Evolutionary conservation across 2,329 filamentous ascomycete species (phyloP).

Genomic region (Epichloe sibirici): DNA sequence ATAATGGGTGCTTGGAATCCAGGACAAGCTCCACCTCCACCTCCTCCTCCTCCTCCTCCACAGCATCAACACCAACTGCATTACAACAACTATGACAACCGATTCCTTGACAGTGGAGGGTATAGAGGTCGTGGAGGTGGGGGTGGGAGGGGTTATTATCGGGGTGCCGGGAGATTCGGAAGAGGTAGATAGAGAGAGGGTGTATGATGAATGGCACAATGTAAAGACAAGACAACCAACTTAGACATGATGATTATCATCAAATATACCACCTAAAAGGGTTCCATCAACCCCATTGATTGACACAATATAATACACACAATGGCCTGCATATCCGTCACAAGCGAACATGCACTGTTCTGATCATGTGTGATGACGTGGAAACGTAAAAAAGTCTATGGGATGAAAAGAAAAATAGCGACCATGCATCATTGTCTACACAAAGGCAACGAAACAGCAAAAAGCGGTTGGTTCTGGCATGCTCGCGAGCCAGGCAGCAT

Average conservation of each 20-base stretch:
- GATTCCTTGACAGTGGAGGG: conserved; percentile 19
- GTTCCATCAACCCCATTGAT: no score
- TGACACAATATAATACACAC: no score
- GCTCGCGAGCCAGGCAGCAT: neutral
- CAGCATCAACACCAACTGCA: conserved; percentile 3
- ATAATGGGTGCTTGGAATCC: conserved; percentile 17
- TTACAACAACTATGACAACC: conserved; percentile 12
- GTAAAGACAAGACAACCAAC: neutral
- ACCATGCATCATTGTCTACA: conserved; percentile 1
- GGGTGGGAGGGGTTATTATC: conserved; percentile 9
- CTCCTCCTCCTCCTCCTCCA: conserved; percentile 5
- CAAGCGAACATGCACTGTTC: neutral
- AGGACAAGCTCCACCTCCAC: conserved; percentile 11
- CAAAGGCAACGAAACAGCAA: neutral
- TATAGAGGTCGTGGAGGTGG: conserved; percentile 12
- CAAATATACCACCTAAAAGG: no score
- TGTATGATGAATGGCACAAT: neutral
- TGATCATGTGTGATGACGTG: neutral
- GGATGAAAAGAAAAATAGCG: neutral
- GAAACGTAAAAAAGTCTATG: conserved; percentile 5
- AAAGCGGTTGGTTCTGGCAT: neutral
- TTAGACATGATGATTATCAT: neutral
- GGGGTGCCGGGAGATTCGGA: conserved; percentile 1
- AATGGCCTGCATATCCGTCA: neutral
- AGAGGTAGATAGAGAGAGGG: neutral